Evolutionary conservation across 2,329 filamentous ascomycete species (phyloP).

Genomic region (Diaporthe destruens): DNA sequence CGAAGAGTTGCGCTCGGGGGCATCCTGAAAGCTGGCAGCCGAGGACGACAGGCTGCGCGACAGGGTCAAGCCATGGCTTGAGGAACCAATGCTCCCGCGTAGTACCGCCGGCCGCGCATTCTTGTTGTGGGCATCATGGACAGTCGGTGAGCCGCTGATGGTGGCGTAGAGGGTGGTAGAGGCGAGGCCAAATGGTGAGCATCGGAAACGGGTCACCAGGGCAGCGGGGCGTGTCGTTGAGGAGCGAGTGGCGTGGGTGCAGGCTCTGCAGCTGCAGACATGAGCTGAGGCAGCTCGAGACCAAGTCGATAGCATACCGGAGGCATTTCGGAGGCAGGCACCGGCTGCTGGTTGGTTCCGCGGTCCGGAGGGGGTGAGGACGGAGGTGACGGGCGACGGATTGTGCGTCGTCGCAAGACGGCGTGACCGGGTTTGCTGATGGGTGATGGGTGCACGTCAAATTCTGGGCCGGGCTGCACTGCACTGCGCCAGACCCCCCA

Average conservation of each 20-base stretch:
- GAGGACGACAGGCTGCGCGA: slow-evolving; percentile 42
- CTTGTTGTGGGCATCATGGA: slow-evolving; percentile 72
- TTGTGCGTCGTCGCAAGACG: not conserved
- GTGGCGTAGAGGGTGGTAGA: slow-evolving; percentile 78
- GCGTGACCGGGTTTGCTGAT: not conserved
- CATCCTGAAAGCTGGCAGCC: slow-evolving; percentile 13
- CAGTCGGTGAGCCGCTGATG: slow-evolving; percentile 73
- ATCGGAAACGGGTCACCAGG: slow-evolving; percentile 55
- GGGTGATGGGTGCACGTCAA: not conserved
- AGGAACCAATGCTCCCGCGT: slow-evolving; percentile 70
- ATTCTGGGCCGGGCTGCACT: not conserved
- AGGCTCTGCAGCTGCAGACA: slow-evolving; percentile 74
- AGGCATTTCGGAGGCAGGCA: slow-evolving; percentile 50
- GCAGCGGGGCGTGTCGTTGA: slow-evolving; percentile 65
- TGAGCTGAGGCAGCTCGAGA: slow-evolving; percentile 74
- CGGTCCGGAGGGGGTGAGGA: slow-evolving; percentile 9
- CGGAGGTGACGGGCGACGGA: not conserved
- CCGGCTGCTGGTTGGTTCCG: slow-evolving; percentile 39
- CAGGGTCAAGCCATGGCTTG: slow-evolving; percentile 60
- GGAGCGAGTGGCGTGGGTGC: slow-evolving; percentile 63
- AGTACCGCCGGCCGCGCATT: slow-evolving; percentile 69
- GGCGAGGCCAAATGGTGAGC: slow-evolving; percentile 64
- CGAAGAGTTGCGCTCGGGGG: not conserved
- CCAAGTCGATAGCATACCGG: slow-evolving; percentile 76
- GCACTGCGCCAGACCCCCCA: slow-evolving; percentile 3